Evolutionary conservation across 2,329 filamentous ascomycete species (phyloP).

Genomic region (Aspergillus fructus): DNA sequence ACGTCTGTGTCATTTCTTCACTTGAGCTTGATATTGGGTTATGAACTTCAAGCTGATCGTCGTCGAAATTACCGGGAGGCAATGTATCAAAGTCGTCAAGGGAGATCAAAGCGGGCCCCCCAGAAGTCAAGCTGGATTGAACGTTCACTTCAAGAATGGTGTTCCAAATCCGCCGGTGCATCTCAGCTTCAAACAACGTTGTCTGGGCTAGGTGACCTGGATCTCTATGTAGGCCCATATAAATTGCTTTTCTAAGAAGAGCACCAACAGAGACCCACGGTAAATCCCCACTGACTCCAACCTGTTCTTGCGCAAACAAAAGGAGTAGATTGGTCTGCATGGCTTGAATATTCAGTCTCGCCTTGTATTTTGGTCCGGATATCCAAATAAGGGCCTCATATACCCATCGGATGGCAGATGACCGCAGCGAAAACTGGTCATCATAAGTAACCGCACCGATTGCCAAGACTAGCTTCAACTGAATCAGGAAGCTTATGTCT

Average conservation of each 20-base stretch:
- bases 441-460: conserved; percentile 56
- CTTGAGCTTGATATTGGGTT: conserved; percentile 28
- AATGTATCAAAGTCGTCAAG: conserved; percentile 37
- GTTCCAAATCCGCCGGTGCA: conserved; percentile 32
- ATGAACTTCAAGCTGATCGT: conserved; percentile 35
- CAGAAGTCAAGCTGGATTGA: conserved; percentile 37
- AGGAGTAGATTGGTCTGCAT: conserved; percentile 48
- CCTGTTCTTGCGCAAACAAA: conserved; percentile 37
- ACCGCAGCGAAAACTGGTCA: conserved; percentile 50
- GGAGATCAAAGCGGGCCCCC: conserved; percentile 36
- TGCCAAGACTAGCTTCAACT: conserved; percentile 59
- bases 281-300: conserved; percentile 34
- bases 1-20: conserved; percentile 32
- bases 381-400: conserved; percentile 59
- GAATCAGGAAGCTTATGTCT: conserved; percentile 51
- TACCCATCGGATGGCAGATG: conserved; percentile 54
- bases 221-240: conserved; percentile 44
- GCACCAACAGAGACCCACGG: conserved; percentile 40
- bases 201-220: conserved; percentile 30
- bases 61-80: conserved; percentile 41
- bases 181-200: conserved; percentile 21
- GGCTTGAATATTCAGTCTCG: conserved; percentile 49
- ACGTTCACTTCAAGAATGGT: conserved; percentile 38
- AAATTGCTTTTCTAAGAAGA: conserved; percentile 40
- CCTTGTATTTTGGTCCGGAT: conserved; percentile 55